Evolutionary conservation across 176 grass and related monocot genomes (phyloP).

Genomic region (Phragmites australis): DNA sequence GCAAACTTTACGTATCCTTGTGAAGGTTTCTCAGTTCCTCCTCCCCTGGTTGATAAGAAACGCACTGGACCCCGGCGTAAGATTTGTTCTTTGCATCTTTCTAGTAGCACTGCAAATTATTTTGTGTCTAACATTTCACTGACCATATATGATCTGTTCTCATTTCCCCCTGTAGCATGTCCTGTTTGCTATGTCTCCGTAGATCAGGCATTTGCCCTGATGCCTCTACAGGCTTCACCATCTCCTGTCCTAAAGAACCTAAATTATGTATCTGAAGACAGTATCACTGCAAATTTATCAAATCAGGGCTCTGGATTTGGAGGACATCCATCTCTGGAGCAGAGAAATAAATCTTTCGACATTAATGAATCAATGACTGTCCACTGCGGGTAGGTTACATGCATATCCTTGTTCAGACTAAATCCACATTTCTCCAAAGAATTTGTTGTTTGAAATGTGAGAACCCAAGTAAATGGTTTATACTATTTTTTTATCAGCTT

Average conservation of each 20-base stretch:
- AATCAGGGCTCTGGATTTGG: slow-evolving; percentile 76
- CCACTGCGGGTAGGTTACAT: slow-evolving; percentile 81
- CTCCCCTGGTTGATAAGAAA: slow-evolving; percentile 77
- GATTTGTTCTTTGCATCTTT: slow-evolving; percentile 35
- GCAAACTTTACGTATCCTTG: slow-evolving; percentile 67
- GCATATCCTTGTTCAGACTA: slow-evolving; percentile 10
- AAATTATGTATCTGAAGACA: slow-evolving; percentile 73
- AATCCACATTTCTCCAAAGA: background rate
- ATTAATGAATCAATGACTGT: slow-evolving; percentile 85
- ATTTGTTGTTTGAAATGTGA: background rate
- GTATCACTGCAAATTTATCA: slow-evolving; percentile 50
- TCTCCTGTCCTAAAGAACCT: slow-evolving; percentile 71
- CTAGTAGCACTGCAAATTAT: background rate
- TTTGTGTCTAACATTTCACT: slow-evolving; percentile 7
- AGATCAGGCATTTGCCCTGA: slow-evolving; percentile 72
- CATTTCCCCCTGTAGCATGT: slow-evolving; percentile 57
- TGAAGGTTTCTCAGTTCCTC: slow-evolving; percentile 67
- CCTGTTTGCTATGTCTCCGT: slow-evolving; percentile 84
- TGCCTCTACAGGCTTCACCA: slow-evolving; percentile 58
- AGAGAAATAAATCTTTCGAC: slow-evolving; percentile 80
- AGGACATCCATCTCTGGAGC: slow-evolving; percentile 74
- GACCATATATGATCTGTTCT: slow-evolving; percentile 23
- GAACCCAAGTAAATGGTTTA: slow-evolving; percentile 20
- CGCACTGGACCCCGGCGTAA: slow-evolving; percentile 93
- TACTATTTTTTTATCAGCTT: slow-evolving; percentile 56